Evolutionary conservation across 2,329 filamentous ascomycete genomes (phyloP).

Genomic region (Penicillium sp.): DNA sequence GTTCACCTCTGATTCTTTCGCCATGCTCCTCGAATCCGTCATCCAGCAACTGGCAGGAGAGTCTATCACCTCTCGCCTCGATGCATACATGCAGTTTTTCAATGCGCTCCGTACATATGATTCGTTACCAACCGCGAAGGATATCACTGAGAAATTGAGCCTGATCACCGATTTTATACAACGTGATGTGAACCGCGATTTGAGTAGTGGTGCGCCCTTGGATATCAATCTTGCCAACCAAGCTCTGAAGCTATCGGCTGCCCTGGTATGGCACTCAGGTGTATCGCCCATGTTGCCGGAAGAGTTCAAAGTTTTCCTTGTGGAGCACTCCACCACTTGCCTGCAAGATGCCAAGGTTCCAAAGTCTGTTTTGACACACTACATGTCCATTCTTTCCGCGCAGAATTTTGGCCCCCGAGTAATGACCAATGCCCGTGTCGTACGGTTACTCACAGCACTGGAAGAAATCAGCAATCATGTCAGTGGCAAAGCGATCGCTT

Average conservation of each 20-base stretch:
- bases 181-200: constrained; percentile 71
- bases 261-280: constrained; percentile 72
- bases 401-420: constrained; percentile 76
- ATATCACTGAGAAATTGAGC: constrained; percentile 72
- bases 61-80: constrained; percentile 70
- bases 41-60: constrained; percentile 76
- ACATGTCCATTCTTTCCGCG: constrained; percentile 76
- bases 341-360: constrained; percentile 68
- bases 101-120: constrained; percentile 77
- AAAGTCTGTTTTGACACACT: constrained; percentile 75
- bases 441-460: constrained; percentile 68
- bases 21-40: constrained; percentile 81
- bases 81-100: constrained; percentile 82
- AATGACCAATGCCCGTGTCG: constrained; percentile 70
- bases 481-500: constrained; percentile 77
- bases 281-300: constrained; percentile 69
- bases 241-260: constrained; percentile 73
- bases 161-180: constrained; percentile 79
- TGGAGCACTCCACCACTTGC: constrained; percentile 75
- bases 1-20: constrained; percentile 61
- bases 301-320: constrained; percentile 76
- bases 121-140: constrained; percentile 72
- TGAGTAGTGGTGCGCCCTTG: constrained; percentile 49
- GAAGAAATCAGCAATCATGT: constrained; percentile 71
- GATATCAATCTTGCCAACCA: constrained; percentile 75